A percentile compares a stretch with the other conserved stretches of the same genome.
Evolutionary conservation across 331 rosid species (phyloP).

Genomic region (Erythrophleum ivorense): DNA sequence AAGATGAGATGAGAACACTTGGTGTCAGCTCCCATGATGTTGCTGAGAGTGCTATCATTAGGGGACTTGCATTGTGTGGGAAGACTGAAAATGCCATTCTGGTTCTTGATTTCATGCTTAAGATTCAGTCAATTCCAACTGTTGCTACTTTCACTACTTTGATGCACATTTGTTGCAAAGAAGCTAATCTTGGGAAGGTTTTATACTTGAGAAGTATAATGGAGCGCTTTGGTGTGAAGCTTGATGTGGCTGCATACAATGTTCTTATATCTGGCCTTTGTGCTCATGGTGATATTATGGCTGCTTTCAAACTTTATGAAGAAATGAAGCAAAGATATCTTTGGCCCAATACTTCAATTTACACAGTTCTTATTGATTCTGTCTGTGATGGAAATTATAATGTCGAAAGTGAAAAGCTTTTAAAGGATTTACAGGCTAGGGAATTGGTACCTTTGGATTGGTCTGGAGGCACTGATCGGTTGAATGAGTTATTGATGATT

Average conservation of each 20-base stretch:
- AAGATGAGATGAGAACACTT: conserved; percentile 60
- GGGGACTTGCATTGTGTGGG: conserved; percentile 73
- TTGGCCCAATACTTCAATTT: conserved; percentile 65
- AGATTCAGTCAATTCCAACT: conserved; percentile 59
- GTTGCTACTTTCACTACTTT: conserved; percentile 76
- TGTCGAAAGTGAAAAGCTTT: conserved; percentile 51
- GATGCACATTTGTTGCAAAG: conserved; percentile 65
- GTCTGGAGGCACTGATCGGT: conserved; percentile 40
- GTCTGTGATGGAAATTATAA: conserved; percentile 45
- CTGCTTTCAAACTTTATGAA: conserved; percentile 71
- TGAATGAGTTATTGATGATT: conserved; percentile 49
- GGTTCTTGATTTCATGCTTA: conserved; percentile 61
- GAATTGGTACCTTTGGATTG: conserved; percentile 54
- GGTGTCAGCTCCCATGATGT: conserved; percentile 58
- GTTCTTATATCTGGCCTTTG: conserved; percentile 80
- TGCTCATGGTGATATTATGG: conserved; percentile 57
- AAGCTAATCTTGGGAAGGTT: conserved; percentile 64
- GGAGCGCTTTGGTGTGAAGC: conserved; percentile 61
- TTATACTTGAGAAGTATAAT: conserved; percentile 58
- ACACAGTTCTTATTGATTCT: conserved; percentile 57
- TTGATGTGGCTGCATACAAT: conserved; percentile 66
- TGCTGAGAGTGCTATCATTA: conserved; percentile 73
- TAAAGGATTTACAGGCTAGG: conserved; percentile 62
- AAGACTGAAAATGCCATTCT: conserved; percentile 62
- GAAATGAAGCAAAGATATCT: conserved; percentile 68